Evolutionary conservation across 352 stramenopile species (phyloP).

Genomic region (Phytophthora melonis): DNA sequence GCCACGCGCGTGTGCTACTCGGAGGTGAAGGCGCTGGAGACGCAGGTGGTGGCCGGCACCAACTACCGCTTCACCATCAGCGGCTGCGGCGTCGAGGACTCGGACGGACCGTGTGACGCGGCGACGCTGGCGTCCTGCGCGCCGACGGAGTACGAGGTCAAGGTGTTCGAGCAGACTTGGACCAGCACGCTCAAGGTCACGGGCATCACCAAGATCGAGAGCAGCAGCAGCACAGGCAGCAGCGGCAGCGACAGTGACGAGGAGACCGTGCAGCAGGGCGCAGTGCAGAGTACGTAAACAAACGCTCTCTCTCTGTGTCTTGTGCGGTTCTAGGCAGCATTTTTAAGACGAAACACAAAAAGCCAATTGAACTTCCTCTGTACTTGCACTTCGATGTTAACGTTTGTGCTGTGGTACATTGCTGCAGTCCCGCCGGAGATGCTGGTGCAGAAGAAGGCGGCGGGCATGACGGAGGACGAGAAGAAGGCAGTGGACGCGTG

Average conservation of each 20-base stretch:
- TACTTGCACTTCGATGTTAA: constrained; percentile 19
- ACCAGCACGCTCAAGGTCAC: constrained; percentile 71
- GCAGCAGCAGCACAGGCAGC: constrained; percentile 4
- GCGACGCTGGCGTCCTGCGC: constrained; percentile 38
- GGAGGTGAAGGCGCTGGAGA: constrained; percentile 47
- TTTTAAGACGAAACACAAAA: constrained; percentile 26
- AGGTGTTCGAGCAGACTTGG: constrained; percentile 71
- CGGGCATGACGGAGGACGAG: constrained; percentile 51
- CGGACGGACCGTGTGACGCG: constrained; percentile 49
- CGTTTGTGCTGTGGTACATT: constrained; percentile 16
- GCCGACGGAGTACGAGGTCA: constrained; percentile 52
- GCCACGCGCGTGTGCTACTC: constrained; percentile 56
- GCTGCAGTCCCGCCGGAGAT: constrained; percentile 22
- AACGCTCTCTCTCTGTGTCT: constrained; percentile 8
- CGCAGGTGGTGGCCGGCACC: constrained; percentile 77
- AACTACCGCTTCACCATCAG: constrained; percentile 81
- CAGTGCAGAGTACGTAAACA: constrained; percentile 36
- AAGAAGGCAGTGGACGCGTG: constrained; percentile 63
- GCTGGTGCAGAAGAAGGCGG: background rate
- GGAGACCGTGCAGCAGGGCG: constrained; percentile 12
- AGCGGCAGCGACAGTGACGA: constrained; percentile 4
- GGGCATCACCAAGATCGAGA: constrained; percentile 40
- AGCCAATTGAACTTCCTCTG: constrained; percentile 20
- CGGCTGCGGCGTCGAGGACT: constrained; percentile 52
- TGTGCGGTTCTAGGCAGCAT: constrained; percentile 8